Base-by-base conservation (phyloP, 192 early-diverging fungal genomes). In the Jimgerdemannia lactiflua region DNA sequence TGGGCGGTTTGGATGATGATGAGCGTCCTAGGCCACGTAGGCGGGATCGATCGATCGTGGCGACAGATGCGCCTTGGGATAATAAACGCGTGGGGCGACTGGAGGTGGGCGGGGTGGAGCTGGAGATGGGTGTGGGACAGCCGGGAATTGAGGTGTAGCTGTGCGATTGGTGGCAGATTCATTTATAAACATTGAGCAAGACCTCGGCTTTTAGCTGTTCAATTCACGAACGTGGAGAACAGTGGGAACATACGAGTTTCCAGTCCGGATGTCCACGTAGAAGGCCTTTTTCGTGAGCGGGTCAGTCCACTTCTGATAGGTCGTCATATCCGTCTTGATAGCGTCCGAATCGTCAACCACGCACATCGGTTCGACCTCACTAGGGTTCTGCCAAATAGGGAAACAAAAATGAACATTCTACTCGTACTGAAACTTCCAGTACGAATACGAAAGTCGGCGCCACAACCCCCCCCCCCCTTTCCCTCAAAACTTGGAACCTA, bases 261-360 rank as follows among this genome's bases (percentile, higher is more conserved):
- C 83, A 2, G 83, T 81, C 39, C 83, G 43, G 3, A 41, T 74
- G 43, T 84, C 78, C 19, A 84, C 73, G 64, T 78, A 84, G 54
- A 71, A 79, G 41, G 19, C 19, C 4, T 43, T 44, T 72, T 66
- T 68, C 14, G 54, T 29, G 42, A 42, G 44, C 18, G 78, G 75
- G 39, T 78, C 67, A 19, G 73, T 68, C 83, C 83, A 86, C 39
- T 73, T 75, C 54, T 75, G 19, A 73, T 59, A 59, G 14, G 49
- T 59, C 14, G 49, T 78, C 70, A 65, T 20, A 68, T 43, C 19
- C 40, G 64, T 73, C 18, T 42, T 39, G 9, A 76, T 19, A 2
- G 39, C 18, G 7, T 59, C 9, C 4, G 11, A 70, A 59, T 14
- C 14, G 49, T 59, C 49, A 14, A 10, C 14, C 14, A 59, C 49